A percentile compares a stretch with the other conserved stretches of the same genome.
These are phyloP conservation scores for Liriodendron chinense DNA, from an alignment of 164 flowering plant species.

Conservation along the genomic window DNA sequence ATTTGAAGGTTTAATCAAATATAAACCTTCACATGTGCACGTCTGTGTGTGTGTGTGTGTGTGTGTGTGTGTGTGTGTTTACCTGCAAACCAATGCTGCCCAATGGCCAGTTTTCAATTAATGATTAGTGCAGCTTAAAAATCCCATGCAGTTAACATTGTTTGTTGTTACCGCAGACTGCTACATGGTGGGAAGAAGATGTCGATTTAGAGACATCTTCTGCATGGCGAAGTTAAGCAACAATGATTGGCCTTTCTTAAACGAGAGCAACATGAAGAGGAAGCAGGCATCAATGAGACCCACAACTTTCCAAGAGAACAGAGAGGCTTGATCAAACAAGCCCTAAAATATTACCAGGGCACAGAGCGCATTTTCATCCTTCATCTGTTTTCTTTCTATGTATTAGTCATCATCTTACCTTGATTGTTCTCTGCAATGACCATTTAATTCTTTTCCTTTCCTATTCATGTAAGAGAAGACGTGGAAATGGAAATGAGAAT, in stretches of 20 bases:
- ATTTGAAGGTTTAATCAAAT: no score
- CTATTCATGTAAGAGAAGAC: background rate
- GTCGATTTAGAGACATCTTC: slow-evolving; percentile 69
- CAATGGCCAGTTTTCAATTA: no score
- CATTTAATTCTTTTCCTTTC: background rate
- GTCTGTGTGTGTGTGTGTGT: no score
- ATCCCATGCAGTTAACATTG: background rate
- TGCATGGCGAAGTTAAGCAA: slow-evolving; percentile 77
- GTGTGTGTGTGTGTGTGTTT: no score
- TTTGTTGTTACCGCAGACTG: slow-evolving; percentile 33
- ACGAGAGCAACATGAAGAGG: background rate
- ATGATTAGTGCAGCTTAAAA: background rate
- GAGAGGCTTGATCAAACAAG: background rate
- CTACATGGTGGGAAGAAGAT: slow-evolving; percentile 97
- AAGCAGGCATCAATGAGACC: background rate
- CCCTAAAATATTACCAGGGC: background rate
- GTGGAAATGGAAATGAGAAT: background rate
- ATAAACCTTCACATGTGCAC: no score
- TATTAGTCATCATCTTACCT: background rate
- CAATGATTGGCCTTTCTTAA: background rate
- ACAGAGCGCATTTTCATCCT: background rate
- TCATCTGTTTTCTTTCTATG: background rate
- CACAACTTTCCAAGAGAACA: background rate
- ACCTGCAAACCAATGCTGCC: no score
- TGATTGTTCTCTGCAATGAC: background rate